A percentile compares a stretch with the other conserved stretches of the same genome.
Evolutionary conservation across 345 rosid genomes (phyloP).

Genomic region (Citrus maxima): DNA sequence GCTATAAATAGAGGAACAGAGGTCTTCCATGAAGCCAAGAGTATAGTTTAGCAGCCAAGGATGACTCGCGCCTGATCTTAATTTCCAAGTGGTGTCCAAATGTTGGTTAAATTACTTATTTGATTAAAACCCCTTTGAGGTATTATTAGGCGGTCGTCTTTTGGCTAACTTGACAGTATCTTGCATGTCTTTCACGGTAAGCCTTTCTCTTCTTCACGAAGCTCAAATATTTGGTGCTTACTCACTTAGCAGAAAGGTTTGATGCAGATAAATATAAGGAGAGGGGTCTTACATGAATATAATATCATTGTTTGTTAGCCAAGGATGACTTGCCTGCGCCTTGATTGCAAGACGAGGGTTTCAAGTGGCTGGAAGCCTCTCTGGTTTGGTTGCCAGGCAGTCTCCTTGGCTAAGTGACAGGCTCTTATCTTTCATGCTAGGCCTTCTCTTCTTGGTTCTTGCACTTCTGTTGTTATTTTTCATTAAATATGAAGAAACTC

Average conservation of each 20-base stretch:
- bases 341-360: background rate
- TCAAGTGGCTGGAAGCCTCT: background rate
- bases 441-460: background rate
- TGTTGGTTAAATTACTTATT: no score
- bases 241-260: background rate
- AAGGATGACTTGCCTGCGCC: constrained; percentile 8
- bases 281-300: background rate
- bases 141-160: background rate
- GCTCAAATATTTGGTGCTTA: no score
- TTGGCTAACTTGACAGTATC: background rate
- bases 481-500: background rate
- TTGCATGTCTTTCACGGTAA: background rate
- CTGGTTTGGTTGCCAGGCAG: background rate
- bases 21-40: background rate
- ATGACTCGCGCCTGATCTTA: constrained; percentile 7
- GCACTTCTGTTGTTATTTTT: background rate
- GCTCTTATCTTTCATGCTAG: background rate
- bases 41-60: constrained; percentile 4
- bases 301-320: background rate
- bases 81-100: background rate
- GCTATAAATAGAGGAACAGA: constrained; percentile 1
- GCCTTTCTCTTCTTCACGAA: background rate
- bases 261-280: background rate
- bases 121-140: background rate
- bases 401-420: constrained; percentile 2